Percentiles rank a stretch among this genome's conserved stretches.
Evolutionary conservation across 768 basidiomycete genomes (phyloP).

Genomic region (Kwoniella bestiolae): DNA sequence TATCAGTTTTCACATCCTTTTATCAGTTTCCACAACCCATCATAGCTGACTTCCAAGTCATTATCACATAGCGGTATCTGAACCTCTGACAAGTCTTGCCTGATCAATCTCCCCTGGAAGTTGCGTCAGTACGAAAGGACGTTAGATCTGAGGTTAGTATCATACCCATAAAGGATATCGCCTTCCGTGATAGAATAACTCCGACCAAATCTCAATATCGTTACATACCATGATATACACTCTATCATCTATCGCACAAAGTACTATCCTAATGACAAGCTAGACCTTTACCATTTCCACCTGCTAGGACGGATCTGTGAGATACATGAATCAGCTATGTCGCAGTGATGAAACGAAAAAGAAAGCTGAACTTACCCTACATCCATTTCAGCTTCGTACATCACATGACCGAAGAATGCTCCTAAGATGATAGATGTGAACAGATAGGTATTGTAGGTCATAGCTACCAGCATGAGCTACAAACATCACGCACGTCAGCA

Average conservation of each 20-base stretch:
- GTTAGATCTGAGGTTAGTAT: no score
- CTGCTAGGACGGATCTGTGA: conserved; percentile 60
- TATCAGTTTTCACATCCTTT: no score
- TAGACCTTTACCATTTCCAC: conserved; percentile 67
- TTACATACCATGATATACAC: background rate
- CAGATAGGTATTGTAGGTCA: conserved; percentile 95
- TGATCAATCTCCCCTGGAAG: no score
- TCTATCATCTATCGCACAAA: background rate
- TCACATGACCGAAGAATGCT: conserved; percentile 78
- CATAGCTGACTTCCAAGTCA: no score
- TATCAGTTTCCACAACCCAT: no score
- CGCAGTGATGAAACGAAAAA: background rate
- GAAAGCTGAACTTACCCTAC: conserved; percentile 58
- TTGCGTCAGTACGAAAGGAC: no score
- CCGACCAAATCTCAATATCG: no score
- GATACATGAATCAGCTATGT: background rate
- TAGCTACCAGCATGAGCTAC: conserved; percentile 80
- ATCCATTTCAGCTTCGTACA: conserved; percentile 72
- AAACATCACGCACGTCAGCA: background rate
- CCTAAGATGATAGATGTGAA: conserved; percentile 80
- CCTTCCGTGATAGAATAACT: no score
- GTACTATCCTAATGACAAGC: conserved; percentile 68
- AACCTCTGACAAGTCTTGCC: no score
- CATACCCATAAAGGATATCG: no score
- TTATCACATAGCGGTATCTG: no score